Conservation (phyloP, 306 rosid species). For the Quercus engelmannii region DNA sequence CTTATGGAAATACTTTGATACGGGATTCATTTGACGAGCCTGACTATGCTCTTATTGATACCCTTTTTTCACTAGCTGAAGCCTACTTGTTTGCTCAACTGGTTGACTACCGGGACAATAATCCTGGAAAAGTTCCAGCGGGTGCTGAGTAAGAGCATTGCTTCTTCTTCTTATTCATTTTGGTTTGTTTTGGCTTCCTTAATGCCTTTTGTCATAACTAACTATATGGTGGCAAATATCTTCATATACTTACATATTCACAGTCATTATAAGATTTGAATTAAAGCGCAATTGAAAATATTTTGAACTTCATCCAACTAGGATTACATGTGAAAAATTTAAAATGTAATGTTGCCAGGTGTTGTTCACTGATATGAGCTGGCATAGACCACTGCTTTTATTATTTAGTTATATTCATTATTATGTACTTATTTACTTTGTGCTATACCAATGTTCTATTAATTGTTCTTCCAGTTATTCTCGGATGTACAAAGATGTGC, state of each 20-base stretch:
- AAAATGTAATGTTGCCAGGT: too few relatives aligned
- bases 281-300: too few relatives aligned
- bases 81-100: conserved; percentile 96
- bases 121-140: conserved; percentile 59
- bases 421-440: neutral
- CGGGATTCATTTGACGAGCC: conserved; percentile 96
- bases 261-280: too few relatives aligned
- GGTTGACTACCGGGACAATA: conserved; percentile 72
- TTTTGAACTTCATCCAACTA: too few relatives aligned
- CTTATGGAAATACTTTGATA: conserved; percentile 81
- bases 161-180: conserved; percentile 2
- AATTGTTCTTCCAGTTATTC: conserved; percentile 58
- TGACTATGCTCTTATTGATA: conserved; percentile 88
- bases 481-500: conserved; percentile 89
- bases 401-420: neutral
- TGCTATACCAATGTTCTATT: neutral
- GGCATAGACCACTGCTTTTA: neutral
- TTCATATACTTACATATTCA: too few relatives aligned
- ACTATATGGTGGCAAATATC: too few relatives aligned
- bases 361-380: neutral
- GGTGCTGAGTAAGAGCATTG: conserved; percentile 59
- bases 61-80: conserved; percentile 94
- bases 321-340: too few relatives aligned
- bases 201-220: neutral
- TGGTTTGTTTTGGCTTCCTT: neutral